Percentiles rank a stretch among this genome's conserved stretches.
phyloP scores from a whole-genome alignment of 805 yeast genomes.

The Maudiozyma bulderi region DNA sequence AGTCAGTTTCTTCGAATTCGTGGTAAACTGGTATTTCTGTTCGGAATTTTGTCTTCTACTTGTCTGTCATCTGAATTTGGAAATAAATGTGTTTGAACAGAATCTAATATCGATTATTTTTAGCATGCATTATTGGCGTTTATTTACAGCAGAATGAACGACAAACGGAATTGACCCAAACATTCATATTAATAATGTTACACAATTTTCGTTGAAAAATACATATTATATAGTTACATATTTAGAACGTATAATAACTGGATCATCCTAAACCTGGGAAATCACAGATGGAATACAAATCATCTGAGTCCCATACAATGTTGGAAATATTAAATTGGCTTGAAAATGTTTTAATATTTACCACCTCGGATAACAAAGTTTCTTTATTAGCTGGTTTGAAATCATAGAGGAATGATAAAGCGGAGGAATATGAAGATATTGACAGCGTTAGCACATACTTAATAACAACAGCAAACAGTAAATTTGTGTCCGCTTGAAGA shows the following conservation, averaged over 20 bases:
- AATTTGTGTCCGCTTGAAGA: slow-evolving; percentile 8
- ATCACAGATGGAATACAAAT: background rate
- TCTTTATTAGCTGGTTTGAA: slow-evolving; percentile 7
- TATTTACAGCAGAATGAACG: no score
- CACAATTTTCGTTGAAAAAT: background rate
- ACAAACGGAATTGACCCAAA: no score
- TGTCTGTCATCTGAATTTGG: no score
- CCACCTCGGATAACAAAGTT: slow-evolving; percentile 6
- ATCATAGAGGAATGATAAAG: slow-evolving; percentile 9
- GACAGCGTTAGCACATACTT: slow-evolving; percentile 10
- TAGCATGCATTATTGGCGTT: no score
- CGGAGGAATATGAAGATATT: slow-evolving; percentile 5
- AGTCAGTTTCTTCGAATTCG: no score
- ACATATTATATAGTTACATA: background rate
- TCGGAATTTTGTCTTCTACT: no score
- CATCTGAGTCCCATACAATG: slow-evolving; percentile 13
- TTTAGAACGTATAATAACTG: background rate
- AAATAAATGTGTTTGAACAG: no score
- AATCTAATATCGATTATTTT: no score
- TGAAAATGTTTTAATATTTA: slow-evolving; percentile 10
- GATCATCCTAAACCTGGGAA: background rate
- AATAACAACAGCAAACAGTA: slow-evolving; percentile 4
- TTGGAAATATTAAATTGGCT: slow-evolving; percentile 11
- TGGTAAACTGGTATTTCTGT: no score
- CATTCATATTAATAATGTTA: no score